Percentiles rank a stretch among this genome's conserved stretches.
Conservation (phyloP, 345 rosid genomes). For the Salix exigua region DNA sequence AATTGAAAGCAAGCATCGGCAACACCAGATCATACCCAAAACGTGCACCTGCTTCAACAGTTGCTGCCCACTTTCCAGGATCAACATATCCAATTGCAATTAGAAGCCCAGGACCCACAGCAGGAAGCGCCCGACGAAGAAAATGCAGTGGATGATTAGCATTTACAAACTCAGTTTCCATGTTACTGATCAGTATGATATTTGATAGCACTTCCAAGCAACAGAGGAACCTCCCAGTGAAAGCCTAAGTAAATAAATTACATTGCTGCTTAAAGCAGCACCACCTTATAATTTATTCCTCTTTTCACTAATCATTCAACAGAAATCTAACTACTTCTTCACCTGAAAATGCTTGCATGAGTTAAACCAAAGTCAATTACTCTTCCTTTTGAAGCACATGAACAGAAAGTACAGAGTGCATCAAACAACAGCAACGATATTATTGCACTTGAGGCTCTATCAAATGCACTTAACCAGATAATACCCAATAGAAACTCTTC, state of each 20-base stretch:
- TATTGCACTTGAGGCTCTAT: constrained; percentile 1
- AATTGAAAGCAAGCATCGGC: constrained; percentile 63
- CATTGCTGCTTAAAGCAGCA: constrained; percentile 23
- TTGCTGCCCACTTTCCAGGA: constrained; percentile 93
- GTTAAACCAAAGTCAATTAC: constrained; percentile 3
- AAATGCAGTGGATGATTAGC: constrained; percentile 36
- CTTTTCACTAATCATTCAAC: constrained; percentile 17
- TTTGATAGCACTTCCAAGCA: constrained; percentile 20
- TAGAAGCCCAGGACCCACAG: constrained; percentile 63
- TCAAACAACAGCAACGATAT: constrained; percentile 3
- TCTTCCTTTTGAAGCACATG: constrained; percentile 11
- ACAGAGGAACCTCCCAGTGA: constrained; percentile 22
- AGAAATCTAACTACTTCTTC: constrained; percentile 14
- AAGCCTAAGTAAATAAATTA: constrained; percentile 23
- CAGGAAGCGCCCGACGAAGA: constrained; percentile 57
- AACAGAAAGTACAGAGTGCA: constrained; percentile 3
- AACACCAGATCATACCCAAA: constrained; percentile 72
- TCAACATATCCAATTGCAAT: constrained; percentile 82
- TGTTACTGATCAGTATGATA: constrained; percentile 21
- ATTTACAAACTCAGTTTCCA: constrained; percentile 60
- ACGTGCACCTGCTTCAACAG: constrained; percentile 87
- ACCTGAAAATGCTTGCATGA: not conserved
- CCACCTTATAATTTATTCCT: constrained; percentile 9
- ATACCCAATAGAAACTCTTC: constrained; percentile 11
- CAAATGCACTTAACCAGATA: constrained; percentile 8